Conservation (phyloP, 768 basidiomycete species). For the Hygrophorus russula region DNA sequence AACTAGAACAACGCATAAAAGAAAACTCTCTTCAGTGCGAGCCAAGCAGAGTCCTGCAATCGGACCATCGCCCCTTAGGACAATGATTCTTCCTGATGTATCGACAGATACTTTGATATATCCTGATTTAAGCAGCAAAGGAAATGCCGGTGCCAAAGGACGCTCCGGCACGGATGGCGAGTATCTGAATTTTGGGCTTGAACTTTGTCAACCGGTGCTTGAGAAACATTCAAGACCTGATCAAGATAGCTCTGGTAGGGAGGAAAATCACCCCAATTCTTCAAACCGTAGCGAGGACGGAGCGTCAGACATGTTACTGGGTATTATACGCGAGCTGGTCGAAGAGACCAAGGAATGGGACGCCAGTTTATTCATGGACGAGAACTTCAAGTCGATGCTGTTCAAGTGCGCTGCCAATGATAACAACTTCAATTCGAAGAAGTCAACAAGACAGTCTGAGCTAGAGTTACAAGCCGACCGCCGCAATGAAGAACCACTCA, state of each 20-base stretch:
- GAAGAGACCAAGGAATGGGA: slow-evolving; percentile 43
- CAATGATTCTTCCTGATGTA: slow-evolving; percentile 28
- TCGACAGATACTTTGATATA: neutral
- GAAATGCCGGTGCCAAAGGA: neutral
- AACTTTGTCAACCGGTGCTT: neutral
- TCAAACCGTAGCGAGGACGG: slow-evolving; percentile 7
- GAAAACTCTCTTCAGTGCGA: slow-evolving; percentile 14
- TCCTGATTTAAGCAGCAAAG: neutral
- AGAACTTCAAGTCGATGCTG: slow-evolving; percentile 27
- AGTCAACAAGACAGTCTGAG: too few relatives aligned
- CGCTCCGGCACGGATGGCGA: too few relatives aligned
- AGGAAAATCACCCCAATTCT: neutral
- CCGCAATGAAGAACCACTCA: too few relatives aligned
- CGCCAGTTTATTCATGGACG: slow-evolving; percentile 32
- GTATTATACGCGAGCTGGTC: slow-evolving; percentile 36
- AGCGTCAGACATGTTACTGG: slow-evolving; percentile 23
- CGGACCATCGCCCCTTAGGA: slow-evolving; percentile 36
- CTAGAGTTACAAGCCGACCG: too few relatives aligned
- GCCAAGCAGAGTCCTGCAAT: slow-evolving; percentile 25
- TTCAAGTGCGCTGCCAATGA: too few relatives aligned
- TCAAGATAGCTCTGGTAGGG: neutral
- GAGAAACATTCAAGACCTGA: neutral
- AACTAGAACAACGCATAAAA: neutral
- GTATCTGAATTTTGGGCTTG: neutral
- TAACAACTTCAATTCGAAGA: too few relatives aligned